phyloP scores from a whole-genome alignment of 1,139 yeast species.

The Geotrichum bryndzae region DNA sequence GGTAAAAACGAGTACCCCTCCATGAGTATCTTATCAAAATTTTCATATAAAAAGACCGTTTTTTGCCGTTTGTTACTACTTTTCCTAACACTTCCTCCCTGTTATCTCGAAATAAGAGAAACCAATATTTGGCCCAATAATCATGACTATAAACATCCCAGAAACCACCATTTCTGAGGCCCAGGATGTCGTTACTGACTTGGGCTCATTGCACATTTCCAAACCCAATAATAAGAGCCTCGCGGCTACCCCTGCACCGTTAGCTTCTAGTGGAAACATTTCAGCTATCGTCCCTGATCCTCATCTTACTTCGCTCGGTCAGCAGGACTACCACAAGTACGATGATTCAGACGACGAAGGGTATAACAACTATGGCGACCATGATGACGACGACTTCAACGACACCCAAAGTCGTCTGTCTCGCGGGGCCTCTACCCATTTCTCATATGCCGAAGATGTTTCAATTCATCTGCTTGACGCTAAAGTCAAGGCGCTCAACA shows the following conservation, averaged over 20 bases:
- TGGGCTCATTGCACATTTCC: neutral
- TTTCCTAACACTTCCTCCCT: neutral
- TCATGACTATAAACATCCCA: neutral
- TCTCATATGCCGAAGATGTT: slow-evolving; percentile 62
- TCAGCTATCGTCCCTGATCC: slow-evolving; percentile 2
- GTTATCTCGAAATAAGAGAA: neutral
- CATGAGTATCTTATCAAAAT: neutral
- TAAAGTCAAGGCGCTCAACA: slow-evolving; percentile 52
- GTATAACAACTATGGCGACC: slow-evolving; percentile 2
- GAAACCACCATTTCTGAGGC: slow-evolving; percentile 1
- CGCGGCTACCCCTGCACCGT: neutral
- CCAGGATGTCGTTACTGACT: slow-evolving; percentile 4
- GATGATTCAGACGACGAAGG: slow-evolving; percentile 11
- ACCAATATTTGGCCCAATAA: neutral
- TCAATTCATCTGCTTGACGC: slow-evolving; percentile 65
- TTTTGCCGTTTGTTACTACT: neutral
- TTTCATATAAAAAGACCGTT: neutral
- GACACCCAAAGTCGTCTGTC: slow-evolving; percentile 16
- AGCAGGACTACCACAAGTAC: slow-evolving; percentile 3
- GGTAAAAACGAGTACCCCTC: neutral
- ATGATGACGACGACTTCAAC: slow-evolving; percentile 14
- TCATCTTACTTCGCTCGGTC: neutral
- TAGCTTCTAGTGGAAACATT: neutral
- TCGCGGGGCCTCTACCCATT: slow-evolving; percentile 32
- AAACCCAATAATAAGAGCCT: neutral